phyloP scores from a whole-genome alignment of 2,329 filamentous ascomycete genomes.

The Colletotrichum sp. region DNA sequence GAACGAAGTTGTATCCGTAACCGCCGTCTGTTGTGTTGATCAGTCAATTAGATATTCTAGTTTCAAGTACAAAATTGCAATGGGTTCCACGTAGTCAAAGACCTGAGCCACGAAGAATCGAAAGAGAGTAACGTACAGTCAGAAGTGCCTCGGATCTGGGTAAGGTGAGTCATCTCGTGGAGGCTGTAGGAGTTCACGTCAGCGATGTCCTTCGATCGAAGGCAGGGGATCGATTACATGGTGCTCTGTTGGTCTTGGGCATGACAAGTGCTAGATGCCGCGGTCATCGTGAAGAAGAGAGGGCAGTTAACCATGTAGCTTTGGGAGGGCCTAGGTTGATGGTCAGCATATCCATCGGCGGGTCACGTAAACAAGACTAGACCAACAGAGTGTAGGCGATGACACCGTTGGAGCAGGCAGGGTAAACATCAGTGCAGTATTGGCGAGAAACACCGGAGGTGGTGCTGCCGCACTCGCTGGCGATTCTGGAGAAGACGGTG shows the following conservation, averaged over 20 bases:
- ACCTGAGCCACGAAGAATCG: no score
- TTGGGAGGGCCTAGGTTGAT: conserved; percentile 36
- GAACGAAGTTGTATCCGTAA: conserved; percentile 60
- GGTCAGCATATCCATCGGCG: no score
- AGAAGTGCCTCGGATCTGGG: conserved; percentile 58
- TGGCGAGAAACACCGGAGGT: conserved; percentile 53
- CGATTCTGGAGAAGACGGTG: conserved; percentile 54
- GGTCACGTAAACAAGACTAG: no score
- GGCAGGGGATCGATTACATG: no score
- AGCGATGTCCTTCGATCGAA: no score
- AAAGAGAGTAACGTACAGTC: no score
- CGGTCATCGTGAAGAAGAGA: conserved; percentile 8
- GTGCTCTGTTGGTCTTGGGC: conserved; percentile 50
- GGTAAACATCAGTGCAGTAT: conserved; percentile 64
- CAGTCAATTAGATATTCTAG: conserved; percentile 19
- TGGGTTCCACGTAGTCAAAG: no score
- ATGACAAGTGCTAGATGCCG: not conserved
- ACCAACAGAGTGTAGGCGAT: conserved; percentile 74
- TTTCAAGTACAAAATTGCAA: no score
- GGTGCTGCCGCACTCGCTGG: conserved; percentile 58
- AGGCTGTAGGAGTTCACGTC: no score
- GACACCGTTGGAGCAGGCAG: conserved; percentile 53
- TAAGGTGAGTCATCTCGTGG: conserved; percentile 70
- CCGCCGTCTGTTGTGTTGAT: conserved; percentile 32
- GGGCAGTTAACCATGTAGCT: conserved; percentile 66